These are phyloP conservation scores for Tulasnella sp. DNA, from an alignment of 768 basidiomycete species.

Conservation along the genomic window DNA sequence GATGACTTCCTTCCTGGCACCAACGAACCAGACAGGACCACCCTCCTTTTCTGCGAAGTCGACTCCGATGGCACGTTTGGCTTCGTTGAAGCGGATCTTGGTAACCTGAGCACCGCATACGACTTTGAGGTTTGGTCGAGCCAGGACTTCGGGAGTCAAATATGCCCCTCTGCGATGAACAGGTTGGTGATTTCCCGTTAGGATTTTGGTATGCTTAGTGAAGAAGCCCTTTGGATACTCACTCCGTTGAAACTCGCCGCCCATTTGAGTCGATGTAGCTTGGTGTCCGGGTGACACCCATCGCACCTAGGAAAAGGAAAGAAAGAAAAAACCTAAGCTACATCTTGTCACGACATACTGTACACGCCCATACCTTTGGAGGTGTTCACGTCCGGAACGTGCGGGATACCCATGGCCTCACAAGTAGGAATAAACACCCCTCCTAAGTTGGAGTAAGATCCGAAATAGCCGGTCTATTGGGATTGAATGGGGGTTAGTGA, in stretches of 20 bases:
- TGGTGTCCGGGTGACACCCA: conserved; percentile 1
- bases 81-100: conserved; percentile 29
- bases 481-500: not conserved
- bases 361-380: not conserved
- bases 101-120: conserved; percentile 27
- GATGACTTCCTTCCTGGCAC: conserved; percentile 30
- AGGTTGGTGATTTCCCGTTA: too few species aligned
- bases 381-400: too few species aligned
- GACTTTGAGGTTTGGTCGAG: conserved; percentile 32
- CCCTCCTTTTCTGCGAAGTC: conserved; percentile 27
- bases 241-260: conserved; percentile 28
- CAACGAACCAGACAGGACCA: conserved; percentile 21
- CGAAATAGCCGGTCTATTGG: conserved; percentile 27
- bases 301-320: not conserved
- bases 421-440: conserved; percentile 16
- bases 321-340: not conserved
- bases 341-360: too few species aligned
- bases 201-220: too few species aligned
- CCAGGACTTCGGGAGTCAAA: conserved; percentile 31
- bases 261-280: conserved; percentile 30
- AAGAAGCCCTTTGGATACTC: not conserved
- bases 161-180: conserved; percentile 25
- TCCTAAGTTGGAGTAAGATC: not conserved
- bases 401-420: too few species aligned
- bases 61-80: conserved; percentile 29